Base-by-base conservation (phyloP, 2,329 filamentous ascomycete genomes). In the Cladosporium sp. region DNA sequence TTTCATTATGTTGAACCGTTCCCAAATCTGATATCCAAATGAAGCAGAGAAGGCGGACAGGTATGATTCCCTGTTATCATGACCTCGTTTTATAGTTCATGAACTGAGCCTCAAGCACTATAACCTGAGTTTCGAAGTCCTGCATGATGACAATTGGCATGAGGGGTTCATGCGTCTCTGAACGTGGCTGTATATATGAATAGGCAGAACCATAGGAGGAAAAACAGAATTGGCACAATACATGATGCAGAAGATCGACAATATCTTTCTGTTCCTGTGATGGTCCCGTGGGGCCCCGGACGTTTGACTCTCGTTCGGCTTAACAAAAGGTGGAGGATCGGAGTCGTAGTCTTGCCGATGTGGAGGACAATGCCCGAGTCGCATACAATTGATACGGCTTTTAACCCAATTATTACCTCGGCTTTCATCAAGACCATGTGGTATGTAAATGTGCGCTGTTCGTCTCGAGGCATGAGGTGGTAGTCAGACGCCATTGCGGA, bases 281-380 rank as follows among this genome's bases (percentile, higher is more conserved):
- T 58, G 32, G 55, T 41, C 34, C 24, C 55, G 34, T 58, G 55
- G 59, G 18, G 36, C 24, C 38, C 38, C 59, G n/a, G n/a, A 51
- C 41, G 10, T 51, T 47, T 15, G 34, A 24, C 10, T 34, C 12
- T 24, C 5, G 59, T 61, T 61, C 41, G 41, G 38, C 41, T 61
- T 34, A 49, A 15, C 26, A 21, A 49, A 47, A 61, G 41, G 59
- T 61, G 59, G 59, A 61, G 59, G 44, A 61, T 34, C 59, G 41
- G 41, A 34, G 18, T 4, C 28, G 12, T 60, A 34, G 26, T n/a
- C 26, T 51, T 28, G 59, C 55, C 59, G 59, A 61, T 61, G 59
- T 61, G 59, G 59, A 61, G 59, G 59, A 15, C 10, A 3, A 26
- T 41, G 55, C 55, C 55, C 55, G 55, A 26, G 21, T 15, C n/a